phyloP scores from a whole-genome alignment of 1,139 yeast genomes.

The Debaryomycetaceae sp. region DNA sequence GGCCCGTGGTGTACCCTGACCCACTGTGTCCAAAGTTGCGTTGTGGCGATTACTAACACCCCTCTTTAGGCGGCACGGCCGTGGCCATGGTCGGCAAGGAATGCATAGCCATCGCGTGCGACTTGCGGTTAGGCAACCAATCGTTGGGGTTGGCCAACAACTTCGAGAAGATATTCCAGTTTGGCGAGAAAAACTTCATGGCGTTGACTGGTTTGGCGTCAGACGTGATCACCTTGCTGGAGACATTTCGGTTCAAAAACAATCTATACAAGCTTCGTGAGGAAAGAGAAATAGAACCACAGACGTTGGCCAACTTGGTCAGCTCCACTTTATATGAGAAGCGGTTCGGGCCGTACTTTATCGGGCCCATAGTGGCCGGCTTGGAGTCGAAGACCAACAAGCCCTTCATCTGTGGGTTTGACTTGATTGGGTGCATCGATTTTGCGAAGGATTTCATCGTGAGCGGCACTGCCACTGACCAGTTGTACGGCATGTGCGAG shows the following conservation, averaged over 20 bases:
- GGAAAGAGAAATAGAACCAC: constrained; percentile 89
- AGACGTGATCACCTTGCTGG: constrained; percentile 84
- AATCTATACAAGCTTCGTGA: constrained; percentile 88
- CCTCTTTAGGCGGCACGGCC: constrained; percentile 73
- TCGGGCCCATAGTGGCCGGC: constrained; percentile 97
- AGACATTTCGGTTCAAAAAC: constrained; percentile 76
- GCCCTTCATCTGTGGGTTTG: constrained; percentile 95
- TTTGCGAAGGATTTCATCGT: constrained; percentile 93
- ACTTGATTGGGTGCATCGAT: constrained; percentile 94
- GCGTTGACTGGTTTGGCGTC: constrained; percentile 95
- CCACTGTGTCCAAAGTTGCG: background rate
- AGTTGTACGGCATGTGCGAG: constrained; percentile 98
- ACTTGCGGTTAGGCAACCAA: constrained; percentile 89
- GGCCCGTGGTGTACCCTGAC: too few species aligned
- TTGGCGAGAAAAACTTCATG: constrained; percentile 74
- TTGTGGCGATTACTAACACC: constrained; percentile 8
- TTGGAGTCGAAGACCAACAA: constrained; percentile 71
- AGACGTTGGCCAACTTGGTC: constrained; percentile 87
- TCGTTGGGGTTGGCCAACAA: constrained; percentile 88
- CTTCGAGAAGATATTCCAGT: constrained; percentile 86
- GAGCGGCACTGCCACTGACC: constrained; percentile 96
- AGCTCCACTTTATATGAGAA: constrained; percentile 85
- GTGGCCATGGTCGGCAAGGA: constrained; percentile 99
- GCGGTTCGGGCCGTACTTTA: constrained; percentile 95
- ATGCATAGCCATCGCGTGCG: constrained; percentile 97